Percentiles rank a stretch among this genome's conserved stretches.
phyloP scores from a whole-genome alignment of 805 yeast species.

The Pachysolen tannophilus region DNA sequence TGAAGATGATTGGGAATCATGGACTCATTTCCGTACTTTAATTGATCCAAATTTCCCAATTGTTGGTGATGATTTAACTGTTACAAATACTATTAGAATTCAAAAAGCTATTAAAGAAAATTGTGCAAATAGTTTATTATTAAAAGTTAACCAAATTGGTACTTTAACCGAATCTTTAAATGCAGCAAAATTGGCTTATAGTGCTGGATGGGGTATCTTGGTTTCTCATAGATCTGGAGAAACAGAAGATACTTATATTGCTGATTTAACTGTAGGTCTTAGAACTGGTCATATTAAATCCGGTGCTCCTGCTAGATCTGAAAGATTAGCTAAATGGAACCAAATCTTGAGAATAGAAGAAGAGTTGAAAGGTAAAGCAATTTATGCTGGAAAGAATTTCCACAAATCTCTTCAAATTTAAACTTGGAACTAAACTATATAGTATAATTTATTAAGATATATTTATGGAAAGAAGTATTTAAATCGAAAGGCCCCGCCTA shows the following conservation, averaged over 20 bases:
- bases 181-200: conserved; percentile 92
- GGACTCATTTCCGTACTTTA: conserved; percentile 78
- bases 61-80: conserved; percentile 98
- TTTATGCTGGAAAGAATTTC: conserved; percentile 92
- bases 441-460: too few species aligned
- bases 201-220: conserved; percentile 99
- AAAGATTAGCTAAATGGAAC: conserved; percentile 98
- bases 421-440: too few species aligned
- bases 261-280: conserved; percentile 96
- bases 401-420: conserved; percentile 39
- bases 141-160: conserved; percentile 99
- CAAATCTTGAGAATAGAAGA: conserved; percentile 98
- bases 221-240: conserved; percentile 99
- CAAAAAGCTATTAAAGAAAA: conserved; percentile 94
- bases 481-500: too few species aligned
- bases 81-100: conserved; percentile 94
- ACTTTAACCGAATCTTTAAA: conserved; percentile 91
- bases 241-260: conserved; percentile 97
- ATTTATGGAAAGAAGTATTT: too few species aligned
- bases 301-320: conserved; percentile 99
- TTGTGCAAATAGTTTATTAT: conserved; percentile 87
- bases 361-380: conserved; percentile 95
- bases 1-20: conserved; percentile 99
- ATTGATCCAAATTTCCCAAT: conserved; percentile 81
- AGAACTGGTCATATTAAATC: conserved; percentile 99